Evolutionary conservation across 305 asterid species (phyloP), one percentile per base, ranked within the genome.

Genomic region (Plantago coronopus): DNA sequence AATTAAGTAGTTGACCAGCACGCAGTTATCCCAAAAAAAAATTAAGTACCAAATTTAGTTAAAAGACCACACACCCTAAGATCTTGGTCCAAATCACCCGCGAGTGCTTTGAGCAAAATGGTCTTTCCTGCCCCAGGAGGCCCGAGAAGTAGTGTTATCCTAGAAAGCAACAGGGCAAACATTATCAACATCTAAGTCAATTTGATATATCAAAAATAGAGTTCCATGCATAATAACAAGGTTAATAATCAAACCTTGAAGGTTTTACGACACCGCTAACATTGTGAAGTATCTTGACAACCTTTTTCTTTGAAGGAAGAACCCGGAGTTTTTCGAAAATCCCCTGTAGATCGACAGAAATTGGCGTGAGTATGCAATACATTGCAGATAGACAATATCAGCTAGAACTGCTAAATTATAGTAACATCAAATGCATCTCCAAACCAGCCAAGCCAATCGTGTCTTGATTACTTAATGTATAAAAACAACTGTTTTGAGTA

Each of bases 201-300:
- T 37, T 53, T 14, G 10, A 23, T 21, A 27, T 6, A 0, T 51
- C 38, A 23, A 5, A 23, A 29, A 4, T 2, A 8, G 57, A 34
- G 2, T 34, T 34, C 3, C 42, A 34, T 10, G 42, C 2, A 3
- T 10, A 34, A 34, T 17, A 22, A 48, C 47, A 50, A 63, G 42
- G 49, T 21, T 40, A 22, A 61, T 5, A 53, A 70, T 63, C 89
- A 43, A 61, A 87, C 99, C 97, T 89, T 48, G 97, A 85, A 38
- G 99, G 96, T 67, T 77, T 93, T 47, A 89, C 68, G 13, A 82
- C 77, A 59, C 99, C 97, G 27, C 78, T 85, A 65, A 83, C 80
- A 69, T 83, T 78, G 10, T 74, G 79, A 54, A 93, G 94, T 76
- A 93, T 89, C 74, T 80, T 81, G 75, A 85, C 78, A 56, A 70